Evolutionary conservation across 305 asterid species (phyloP).

Genomic region (Fraxinus angustifolia): DNA sequence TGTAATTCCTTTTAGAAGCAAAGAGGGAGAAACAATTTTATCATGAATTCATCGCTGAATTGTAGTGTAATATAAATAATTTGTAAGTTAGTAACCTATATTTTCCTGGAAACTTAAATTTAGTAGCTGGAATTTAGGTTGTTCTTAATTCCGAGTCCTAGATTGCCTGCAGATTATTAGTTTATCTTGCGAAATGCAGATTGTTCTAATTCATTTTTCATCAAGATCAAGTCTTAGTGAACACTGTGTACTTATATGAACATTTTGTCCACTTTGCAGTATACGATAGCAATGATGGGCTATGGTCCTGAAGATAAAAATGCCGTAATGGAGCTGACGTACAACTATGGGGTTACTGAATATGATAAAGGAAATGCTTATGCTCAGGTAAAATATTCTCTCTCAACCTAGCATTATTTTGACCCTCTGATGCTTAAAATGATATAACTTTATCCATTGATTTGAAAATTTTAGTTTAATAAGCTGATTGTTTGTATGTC

Average conservation of each 20-base stretch:
- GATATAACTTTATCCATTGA: not conserved
- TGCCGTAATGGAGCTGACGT: conserved; percentile 88
- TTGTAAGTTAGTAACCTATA: not conserved
- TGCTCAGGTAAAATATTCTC: conserved; percentile 66
- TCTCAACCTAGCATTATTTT: not conserved
- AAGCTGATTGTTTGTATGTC: conserved; percentile 12
- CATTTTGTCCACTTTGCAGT: conserved; percentile 45
- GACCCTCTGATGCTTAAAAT: not conserved
- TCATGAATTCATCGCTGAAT: not conserved
- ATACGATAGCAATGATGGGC: conserved; percentile 94
- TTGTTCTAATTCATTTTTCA: not conserved
- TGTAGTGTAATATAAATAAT: not conserved
- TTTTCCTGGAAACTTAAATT: not conserved
- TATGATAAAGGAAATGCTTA: conserved; percentile 93
- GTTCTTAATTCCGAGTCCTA: not conserved
- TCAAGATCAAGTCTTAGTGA: not conserved
- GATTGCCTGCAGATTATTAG: not conserved
- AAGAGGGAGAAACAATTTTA: not conserved
- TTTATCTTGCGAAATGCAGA: not conserved
- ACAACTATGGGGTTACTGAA: conserved; percentile 84
- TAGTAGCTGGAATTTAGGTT: not conserved
- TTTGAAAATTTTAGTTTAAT: conserved; percentile 11
- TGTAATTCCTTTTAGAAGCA: not conserved
- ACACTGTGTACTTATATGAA: not conserved
- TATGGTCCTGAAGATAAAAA: conserved; percentile 88